Base-by-base conservation (phyloP, 768 basidiomycete genomes). In the Calocybe indica region DNA sequence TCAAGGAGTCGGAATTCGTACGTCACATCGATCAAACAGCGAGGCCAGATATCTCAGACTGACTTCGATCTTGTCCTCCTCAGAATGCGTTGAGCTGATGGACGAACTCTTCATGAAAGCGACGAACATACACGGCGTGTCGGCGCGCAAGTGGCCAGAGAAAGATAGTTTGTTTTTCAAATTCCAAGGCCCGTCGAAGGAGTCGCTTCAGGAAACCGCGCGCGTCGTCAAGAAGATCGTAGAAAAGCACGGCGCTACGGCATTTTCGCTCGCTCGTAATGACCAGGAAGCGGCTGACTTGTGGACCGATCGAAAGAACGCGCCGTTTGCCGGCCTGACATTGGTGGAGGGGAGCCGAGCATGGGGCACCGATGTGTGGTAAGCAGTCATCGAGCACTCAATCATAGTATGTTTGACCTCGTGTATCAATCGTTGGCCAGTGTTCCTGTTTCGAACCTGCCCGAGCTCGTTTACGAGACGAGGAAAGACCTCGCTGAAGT, bases 51-150 rank as follows among this genome's bases (percentile, higher is more conserved):
- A 28, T 33, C 46, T 15, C 15, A 29, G 11, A 41, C 10, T 22
- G 11, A 41, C 1, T 13, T 22, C 13, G 39, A 9, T 31, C 22
- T 11, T 22, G 22, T 7, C 3, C 11, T 13, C 8, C 33, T 14
- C 43, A 84, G 89, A 92, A 71, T 93, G 91, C 49, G 80, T 92
- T 34, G 92, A 94, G 56, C 78, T 92, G 6, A 72, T 88, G 28
- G 92, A 95, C 60, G 76, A 80, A 40, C 64, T 72, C 38, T 81
- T 83, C 62, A 85, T 90, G 77, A 63, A 69, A 32, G 76, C 83
- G 5, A 73, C 75, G 35, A 83, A 85, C 62, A 66, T 68, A 38
- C 76, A 68, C 47, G 79, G 79, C 55, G 72, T 67, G 52, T 82
- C 77, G 29, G 61, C 62, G 34, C 74, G 70, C 36, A 74, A 73